A percentile compares a stretch with the other conserved stretches of the same genome.
Conservation (phyloP, 2,329 filamentous ascomycete genomes). For the Pyricularia sp. region DNA sequence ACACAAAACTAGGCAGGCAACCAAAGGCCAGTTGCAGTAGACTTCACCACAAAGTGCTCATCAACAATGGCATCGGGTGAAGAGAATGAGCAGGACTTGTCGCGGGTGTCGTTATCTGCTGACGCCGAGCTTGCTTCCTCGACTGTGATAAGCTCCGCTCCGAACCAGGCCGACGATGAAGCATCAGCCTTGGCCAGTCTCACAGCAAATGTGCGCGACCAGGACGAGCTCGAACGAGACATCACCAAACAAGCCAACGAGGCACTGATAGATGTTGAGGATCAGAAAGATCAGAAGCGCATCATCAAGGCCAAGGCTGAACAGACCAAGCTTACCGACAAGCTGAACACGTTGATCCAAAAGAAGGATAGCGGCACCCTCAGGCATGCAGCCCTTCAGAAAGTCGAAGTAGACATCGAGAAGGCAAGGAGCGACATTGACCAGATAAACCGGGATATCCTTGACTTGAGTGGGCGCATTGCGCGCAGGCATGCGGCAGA, state of each 20-base stretch:
- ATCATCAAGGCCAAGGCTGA: conserved; percentile 48
- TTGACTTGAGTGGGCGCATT: conserved; percentile 74
- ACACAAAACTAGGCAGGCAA: background rate
- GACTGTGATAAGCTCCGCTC: background rate
- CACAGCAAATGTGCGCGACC: conserved; percentile 65
- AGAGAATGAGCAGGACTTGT: background rate
- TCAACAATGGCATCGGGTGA: background rate
- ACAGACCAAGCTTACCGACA: conserved; percentile 45
- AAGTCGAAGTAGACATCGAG: conserved; percentile 55
- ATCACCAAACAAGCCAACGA: conserved; percentile 58
- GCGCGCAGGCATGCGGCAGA: conserved; percentile 57
- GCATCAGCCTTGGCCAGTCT: conserved; percentile 51
- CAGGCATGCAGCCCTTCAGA: conserved; percentile 13
- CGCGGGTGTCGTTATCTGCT: background rate
- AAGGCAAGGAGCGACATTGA: conserved; percentile 59
- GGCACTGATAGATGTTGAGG: conserved; percentile 51
- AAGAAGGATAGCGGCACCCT: background rate
- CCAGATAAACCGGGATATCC: conserved; percentile 58
- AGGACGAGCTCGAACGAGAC: conserved; percentile 84
- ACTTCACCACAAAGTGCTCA: background rate
- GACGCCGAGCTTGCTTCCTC: background rate
- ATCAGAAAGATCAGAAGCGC: conserved; percentile 52
- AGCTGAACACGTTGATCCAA: background rate
- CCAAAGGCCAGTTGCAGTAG: background rate
- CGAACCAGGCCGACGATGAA: conserved; percentile 32